Evolutionary conservation across 345 rosid species (phyloP), one percentile per base, ranked within the genome.

Genomic region (Rubroshorea leprosula): DNA sequence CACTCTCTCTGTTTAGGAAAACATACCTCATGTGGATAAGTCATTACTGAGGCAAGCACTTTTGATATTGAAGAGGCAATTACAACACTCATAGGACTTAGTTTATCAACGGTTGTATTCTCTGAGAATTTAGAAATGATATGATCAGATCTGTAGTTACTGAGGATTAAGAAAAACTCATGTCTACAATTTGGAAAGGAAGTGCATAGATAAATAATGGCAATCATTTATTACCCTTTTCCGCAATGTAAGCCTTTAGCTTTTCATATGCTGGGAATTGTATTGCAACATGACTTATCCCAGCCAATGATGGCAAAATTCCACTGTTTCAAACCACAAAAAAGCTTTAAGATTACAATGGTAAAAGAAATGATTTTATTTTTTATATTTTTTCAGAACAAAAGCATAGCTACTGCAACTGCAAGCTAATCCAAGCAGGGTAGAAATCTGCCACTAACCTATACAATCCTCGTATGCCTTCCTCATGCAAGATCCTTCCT

Each of bases 261-360:
- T 82, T 80, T 71, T 93, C 99, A 35, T 89, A 77, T 22, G 89
- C 95, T 14, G 99, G 96, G 80, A 93, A 89, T 70, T 93, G 99
- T 66, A 93, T 89, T 0, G 97, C 99, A 49, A 89, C 99, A 57
- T 93, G 99, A 73, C 88, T 89, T 68, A 87, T 64, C 51, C 99
- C 99, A 1, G 86, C 94, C 67, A 93, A 78, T 16, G 97, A 93
- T 51, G 99, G 99, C 50, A 93, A 67, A 54, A 93, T 61, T 16
- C 99, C 99, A 75, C 99, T 93, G 97, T 68, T 76, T 63, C 70
- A 75, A 48, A 63, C 38, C 55, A 55, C 19, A 67, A 53, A 68
- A 31, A 21, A 27, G 18, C 21, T 48, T 19, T 4, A 74, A 17
- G 38, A 53, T 7, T 27, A 5, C 52, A 49, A 48, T 16, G 21